Base-by-base conservation (phyloP, 805 yeast species). In the Ogataea minuta region DNA sequence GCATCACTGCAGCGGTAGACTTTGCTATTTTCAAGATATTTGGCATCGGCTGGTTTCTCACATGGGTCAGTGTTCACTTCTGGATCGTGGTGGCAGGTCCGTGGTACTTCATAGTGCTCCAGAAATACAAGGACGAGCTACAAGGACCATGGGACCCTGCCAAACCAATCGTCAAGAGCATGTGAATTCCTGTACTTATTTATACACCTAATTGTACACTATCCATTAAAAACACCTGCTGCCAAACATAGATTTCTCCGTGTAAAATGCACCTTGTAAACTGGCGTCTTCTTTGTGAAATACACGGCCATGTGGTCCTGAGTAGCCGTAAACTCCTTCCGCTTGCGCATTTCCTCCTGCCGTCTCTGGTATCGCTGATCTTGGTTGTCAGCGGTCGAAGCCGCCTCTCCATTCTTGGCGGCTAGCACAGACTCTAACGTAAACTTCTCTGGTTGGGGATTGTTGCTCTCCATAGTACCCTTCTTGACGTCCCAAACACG, bases 111-210 rank as follows among this genome's bases (percentile, higher is more conserved):
- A 62, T 86, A 33, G 71, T 71, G 21, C 64, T 88, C 27, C 96
- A 87, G 55, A 75, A 77, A 59, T 86, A 86, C 57, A 87, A 87
- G 60, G 85, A 80, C 56, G 95, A 86, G 59, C 66, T 87, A 36
- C 90, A 84, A 59, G 96, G 96, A 0, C 96, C 96, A 1, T 87
- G 96, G 96, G 96, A 87, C 58, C 78, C 84, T 1, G 95, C 95
- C 5, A 79, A 75, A 54, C 95, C 95, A 1, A 67, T 76, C 7
- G 64, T 79, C 17, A 68, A 72, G 61, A 49, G 59, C 23, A 34
- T 49, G 10, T 52, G 39, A 33, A n/a, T 25, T 19, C 31, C 14
- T 17, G 26, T 24, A 29, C 20, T 30, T 36, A 30, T 25, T 31
- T 37, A 20, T 37, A 37, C 41, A 37, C 36, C 35, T 37, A 31